Conservation (phyloP, 805 yeast genomes). For the Ogataea degrootiae region DNA sequence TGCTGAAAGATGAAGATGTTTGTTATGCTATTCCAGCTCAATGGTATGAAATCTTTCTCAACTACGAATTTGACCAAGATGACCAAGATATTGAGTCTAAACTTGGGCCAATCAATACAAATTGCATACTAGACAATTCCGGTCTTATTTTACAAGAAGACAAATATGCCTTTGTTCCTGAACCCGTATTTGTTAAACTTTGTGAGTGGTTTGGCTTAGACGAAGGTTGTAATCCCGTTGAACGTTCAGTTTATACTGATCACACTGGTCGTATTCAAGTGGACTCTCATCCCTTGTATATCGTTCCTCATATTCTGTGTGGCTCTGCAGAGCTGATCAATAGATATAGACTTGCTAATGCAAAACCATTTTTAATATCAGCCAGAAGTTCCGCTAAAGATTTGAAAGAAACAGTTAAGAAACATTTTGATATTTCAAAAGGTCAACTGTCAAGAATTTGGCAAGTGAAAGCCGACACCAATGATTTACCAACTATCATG, state of each 20-base stretch:
- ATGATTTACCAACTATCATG: slow-evolving; percentile 15
- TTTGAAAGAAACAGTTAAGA: slow-evolving; percentile 18
- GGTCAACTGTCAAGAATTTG: slow-evolving; percentile 20
- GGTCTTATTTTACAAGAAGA: slow-evolving; percentile 34
- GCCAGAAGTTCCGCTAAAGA: slow-evolving; percentile 27
- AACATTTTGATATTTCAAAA: slow-evolving; percentile 15
- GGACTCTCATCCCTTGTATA: slow-evolving; percentile 22
- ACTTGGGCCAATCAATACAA: slow-evolving; percentile 46
- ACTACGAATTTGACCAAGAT: slow-evolving; percentile 25
- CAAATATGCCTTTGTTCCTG: slow-evolving; percentile 35
- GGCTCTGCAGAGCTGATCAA: slow-evolving; percentile 18
- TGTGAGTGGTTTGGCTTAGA: slow-evolving; percentile 51
- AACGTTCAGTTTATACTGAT: slow-evolving; percentile 30
- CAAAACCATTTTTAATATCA: slow-evolving; percentile 35
- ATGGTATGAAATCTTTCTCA: slow-evolving; percentile 40
- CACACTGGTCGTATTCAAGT: slow-evolving; percentile 19
- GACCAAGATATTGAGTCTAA: slow-evolving; percentile 23
- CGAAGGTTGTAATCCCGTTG: slow-evolving; percentile 33
- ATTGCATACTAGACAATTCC: slow-evolving; percentile 37
- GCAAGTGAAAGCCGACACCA: slow-evolving; percentile 15
- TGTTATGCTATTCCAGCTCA: slow-evolving; percentile 44
- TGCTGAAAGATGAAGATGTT: slow-evolving; percentile 40
- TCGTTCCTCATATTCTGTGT: slow-evolving; percentile 27
- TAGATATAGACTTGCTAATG: slow-evolving; percentile 29
- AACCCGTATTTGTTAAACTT: slow-evolving; percentile 40